phyloP scores from a whole-genome alignment of 108 stramenopile species.

The Bacterosira constricta region DNA sequence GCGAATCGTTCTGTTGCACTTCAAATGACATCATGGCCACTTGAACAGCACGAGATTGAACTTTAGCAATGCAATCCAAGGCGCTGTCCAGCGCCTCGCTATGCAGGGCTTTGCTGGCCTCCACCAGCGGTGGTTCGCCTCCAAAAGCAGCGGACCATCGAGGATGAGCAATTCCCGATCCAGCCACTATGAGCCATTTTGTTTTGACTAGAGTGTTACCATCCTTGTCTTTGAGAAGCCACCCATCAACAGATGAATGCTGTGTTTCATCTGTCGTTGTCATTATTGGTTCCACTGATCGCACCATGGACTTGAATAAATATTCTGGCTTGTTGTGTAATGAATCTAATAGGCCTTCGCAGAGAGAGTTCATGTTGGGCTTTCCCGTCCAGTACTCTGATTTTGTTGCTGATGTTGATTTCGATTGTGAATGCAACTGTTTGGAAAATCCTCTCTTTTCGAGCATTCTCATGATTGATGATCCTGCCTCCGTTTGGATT shows the following conservation, averaged over 20 bases:
- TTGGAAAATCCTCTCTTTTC: not conserved
- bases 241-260: not conserved
- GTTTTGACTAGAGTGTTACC: not conserved
- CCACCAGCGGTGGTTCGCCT: not conserved
- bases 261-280: not conserved
- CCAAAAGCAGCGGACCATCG: not conserved
- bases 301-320: not conserved
- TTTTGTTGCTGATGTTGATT: too few species aligned
- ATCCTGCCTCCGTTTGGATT: not conserved
- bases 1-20: not conserved
- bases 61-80: not conserved
- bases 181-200: not conserved
- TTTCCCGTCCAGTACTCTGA: not conserved
- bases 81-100: not conserved
- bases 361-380: not conserved
- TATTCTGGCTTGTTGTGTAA: not conserved
- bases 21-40: constrained; percentile 8
- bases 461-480: not conserved
- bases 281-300: not conserved
- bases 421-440: too few species aligned
- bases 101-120: not conserved
- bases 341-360: not conserved
- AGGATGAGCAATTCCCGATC: not conserved
- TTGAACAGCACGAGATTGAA: not conserved
- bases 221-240: not conserved